Evolutionary conservation across 441 rosid species (phyloP).

Genomic region (Erodium trifolium): DNA sequence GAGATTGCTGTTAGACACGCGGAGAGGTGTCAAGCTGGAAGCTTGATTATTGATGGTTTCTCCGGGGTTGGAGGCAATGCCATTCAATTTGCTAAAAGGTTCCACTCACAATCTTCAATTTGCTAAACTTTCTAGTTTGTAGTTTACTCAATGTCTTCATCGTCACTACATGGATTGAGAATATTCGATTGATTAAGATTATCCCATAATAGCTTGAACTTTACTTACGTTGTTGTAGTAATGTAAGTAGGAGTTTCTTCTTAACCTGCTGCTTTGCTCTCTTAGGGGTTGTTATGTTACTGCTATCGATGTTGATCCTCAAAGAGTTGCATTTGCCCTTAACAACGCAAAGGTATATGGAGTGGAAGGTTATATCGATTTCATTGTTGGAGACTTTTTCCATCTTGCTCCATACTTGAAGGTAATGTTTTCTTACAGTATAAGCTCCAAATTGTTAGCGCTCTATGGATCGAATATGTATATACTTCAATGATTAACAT

Average conservation of each 20-base stretch:
- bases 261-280: not conserved
- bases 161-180: not conserved
- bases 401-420: constrained; percentile 37
- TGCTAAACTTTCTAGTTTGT: not conserved
- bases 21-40: constrained; percentile 28
- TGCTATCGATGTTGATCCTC: constrained; percentile 44
- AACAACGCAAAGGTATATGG: constrained; percentile 42
- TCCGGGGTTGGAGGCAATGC: constrained; percentile 48
- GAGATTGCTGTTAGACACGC: constrained; percentile 37
- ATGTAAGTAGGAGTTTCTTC: not conserved
- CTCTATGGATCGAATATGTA: not conserved
- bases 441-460: not conserved
- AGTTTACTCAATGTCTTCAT: not conserved
- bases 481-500: not conserved
- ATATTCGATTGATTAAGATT: not conserved
- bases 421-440: constrained; percentile 20
- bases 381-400: constrained; percentile 36
- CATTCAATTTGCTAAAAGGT: constrained; percentile 41
- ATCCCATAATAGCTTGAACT: not conserved
- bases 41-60: constrained; percentile 36
- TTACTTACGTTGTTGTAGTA: not conserved
- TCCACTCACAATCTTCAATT: not conserved
- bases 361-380: constrained; percentile 36
- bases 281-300: constrained; percentile 33
- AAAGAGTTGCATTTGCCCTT: constrained; percentile 28